These are phyloP conservation scores for Schizosaccharomyces osmophilus DNA, from an alignment of 805 yeast species.

Conservation along the genomic window DNA sequence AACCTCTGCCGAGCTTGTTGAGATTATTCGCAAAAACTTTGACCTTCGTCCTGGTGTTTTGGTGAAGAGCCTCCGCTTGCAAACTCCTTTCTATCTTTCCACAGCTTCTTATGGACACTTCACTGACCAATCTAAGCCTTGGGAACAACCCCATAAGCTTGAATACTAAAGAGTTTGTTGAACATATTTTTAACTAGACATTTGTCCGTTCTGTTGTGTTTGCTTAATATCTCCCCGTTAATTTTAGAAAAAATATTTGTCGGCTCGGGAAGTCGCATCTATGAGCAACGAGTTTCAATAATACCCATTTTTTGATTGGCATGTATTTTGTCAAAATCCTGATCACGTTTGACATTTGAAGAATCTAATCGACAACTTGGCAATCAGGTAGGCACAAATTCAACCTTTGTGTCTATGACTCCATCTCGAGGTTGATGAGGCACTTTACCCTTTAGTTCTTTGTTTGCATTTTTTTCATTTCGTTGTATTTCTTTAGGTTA, in stretches of 20 bases:
- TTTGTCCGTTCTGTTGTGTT: too few relatives aligned
- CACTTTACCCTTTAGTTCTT: not conserved
- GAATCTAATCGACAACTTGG: too few relatives aligned
- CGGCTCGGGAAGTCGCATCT: too few relatives aligned
- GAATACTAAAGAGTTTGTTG: slow-evolving; percentile 12
- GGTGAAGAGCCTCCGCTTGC: slow-evolving; percentile 87
- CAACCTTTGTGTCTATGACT: not conserved
- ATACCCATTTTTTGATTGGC: too few relatives aligned
- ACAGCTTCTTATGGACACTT: slow-evolving; percentile 99
- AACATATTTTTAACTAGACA: not conserved
- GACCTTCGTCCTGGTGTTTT: slow-evolving; percentile 98
- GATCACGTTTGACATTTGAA: too few relatives aligned
- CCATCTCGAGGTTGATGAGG: not conserved
- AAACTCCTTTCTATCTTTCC: slow-evolving; percentile 96
- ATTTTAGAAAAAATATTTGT: too few relatives aligned
- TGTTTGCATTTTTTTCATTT: not conserved
- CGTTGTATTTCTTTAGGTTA: not conserved
- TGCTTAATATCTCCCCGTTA: too few relatives aligned
- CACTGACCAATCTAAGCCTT: slow-evolving; percentile 94
- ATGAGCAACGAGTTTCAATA: too few relatives aligned
- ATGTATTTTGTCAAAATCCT: too few relatives aligned
- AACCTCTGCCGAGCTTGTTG: slow-evolving; percentile 73
- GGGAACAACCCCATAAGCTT: slow-evolving; percentile 75
- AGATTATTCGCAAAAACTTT: slow-evolving; percentile 76
- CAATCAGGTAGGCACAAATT: not conserved